Evolutionary conservation across 441 rosid species (phyloP).

Genomic region (Gossypium lobatum): DNA sequence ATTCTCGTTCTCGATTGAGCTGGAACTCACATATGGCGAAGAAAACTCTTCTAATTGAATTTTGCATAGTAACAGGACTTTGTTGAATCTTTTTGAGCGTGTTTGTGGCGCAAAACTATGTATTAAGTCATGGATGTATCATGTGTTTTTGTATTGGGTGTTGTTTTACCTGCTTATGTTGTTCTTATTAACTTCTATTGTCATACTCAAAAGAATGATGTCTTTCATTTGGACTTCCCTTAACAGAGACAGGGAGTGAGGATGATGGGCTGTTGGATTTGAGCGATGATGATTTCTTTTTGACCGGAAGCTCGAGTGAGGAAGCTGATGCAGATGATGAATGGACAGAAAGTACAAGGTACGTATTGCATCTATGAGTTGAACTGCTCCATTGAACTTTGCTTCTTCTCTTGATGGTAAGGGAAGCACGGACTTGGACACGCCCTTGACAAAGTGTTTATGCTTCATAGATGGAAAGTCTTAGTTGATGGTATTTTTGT

Average conservation of each 20-base stretch:
- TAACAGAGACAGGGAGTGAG: conserved; percentile 89
- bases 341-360: conserved; percentile 91
- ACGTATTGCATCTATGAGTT: conserved; percentile 10
- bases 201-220: not conserved
- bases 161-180: conserved; percentile 6
- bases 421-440: too few relatives aligned
- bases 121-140: not conserved
- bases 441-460: too few relatives aligned
- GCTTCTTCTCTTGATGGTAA: not conserved
- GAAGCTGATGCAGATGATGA: conserved; percentile 97
- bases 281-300: conserved; percentile 67
- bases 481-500: not conserved
- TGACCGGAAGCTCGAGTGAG: conserved; percentile 79
- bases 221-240: conserved; percentile 4
- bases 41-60: not conserved
- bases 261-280: conserved; percentile 37
- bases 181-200: not conserved
- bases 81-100: not conserved
- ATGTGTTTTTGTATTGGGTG: not conserved
- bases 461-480: too few relatives aligned
- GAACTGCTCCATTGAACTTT: not conserved
- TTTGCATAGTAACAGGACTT: not conserved
- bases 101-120: not conserved
- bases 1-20: not conserved
- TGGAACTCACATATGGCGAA: not conserved